phyloP scores from a whole-genome alignment of 805 yeast genomes.

The Brettanomyces naardenensis region DNA sequence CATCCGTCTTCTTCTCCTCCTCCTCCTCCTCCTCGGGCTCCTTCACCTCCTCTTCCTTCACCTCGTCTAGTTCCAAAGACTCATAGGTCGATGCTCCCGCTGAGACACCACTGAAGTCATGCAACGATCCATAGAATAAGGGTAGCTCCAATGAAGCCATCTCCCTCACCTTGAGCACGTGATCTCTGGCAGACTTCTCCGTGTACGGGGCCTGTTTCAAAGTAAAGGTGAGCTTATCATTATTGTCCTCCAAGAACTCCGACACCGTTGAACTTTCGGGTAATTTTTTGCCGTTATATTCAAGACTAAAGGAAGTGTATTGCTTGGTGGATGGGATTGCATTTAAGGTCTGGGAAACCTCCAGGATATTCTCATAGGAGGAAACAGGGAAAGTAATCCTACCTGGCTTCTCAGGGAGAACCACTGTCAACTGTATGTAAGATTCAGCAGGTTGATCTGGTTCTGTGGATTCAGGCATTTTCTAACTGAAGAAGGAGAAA shows the following conservation, averaged over 20 bases:
- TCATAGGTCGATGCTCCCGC: constrained; percentile 46
- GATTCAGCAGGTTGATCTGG: too few relatives aligned
- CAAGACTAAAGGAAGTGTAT: constrained; percentile 51
- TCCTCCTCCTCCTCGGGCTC: constrained; percentile 12
- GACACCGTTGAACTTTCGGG: constrained; percentile 16
- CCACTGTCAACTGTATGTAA: constrained; percentile 14
- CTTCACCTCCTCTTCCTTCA: constrained; percentile 12
- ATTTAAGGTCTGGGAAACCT: constrained; percentile 50
- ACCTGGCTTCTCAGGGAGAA: constrained; percentile 20
- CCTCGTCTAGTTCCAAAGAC: constrained; percentile 30
- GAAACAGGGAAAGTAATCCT: constrained; percentile 20
- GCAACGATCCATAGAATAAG: constrained; percentile 36
- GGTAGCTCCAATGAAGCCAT: constrained; percentile 42
- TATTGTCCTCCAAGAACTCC: constrained; percentile 14
- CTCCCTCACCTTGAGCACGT: constrained; percentile 57
- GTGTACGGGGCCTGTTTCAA: constrained; percentile 52
- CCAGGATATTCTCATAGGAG: constrained; percentile 40
- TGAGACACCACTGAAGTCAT: constrained; percentile 28
- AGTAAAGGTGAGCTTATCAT: constrained; percentile 29
- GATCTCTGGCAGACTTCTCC: constrained; percentile 52
- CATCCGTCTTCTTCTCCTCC: constrained; percentile 4
- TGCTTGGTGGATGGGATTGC: constrained; percentile 50
- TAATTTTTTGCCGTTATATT: constrained; percentile 27
- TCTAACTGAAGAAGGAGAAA: too few relatives aligned
- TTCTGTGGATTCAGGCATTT: not conserved